Evolutionary conservation across 345 rosid species (phyloP).

Genomic region (Camelina laxa): DNA sequence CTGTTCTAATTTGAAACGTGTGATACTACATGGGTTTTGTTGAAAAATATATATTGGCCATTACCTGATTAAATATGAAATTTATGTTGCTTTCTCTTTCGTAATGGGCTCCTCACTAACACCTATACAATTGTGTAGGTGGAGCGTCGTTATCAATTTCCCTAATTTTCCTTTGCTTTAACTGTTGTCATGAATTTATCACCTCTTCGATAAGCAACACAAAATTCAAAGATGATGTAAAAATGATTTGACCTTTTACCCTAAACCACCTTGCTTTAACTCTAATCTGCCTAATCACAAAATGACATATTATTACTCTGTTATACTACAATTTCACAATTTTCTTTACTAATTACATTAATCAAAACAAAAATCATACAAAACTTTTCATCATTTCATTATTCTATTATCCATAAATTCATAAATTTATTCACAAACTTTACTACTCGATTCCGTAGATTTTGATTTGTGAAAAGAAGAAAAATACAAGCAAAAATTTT

Average conservation of each 20-base stretch:
- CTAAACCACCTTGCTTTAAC: background rate
- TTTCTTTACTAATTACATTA: background rate
- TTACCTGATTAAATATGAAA: background rate
- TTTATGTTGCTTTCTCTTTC: slow-evolving; percentile 14
- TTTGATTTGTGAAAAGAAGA: background rate
- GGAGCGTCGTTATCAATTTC: slow-evolving; percentile 32
- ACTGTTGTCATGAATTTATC: slow-evolving; percentile 10
- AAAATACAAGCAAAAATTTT: background rate
- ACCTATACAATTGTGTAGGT: slow-evolving; percentile 10
- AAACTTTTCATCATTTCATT: background rate
- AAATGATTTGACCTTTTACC: slow-evolving; percentile 4
- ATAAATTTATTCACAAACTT: background rate
- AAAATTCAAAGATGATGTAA: slow-evolving; percentile 25
- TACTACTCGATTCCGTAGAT: background rate
- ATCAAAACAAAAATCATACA: background rate
- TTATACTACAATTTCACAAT: background rate
- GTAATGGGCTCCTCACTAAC: slow-evolving; percentile 26
- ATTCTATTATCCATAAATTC: background rate
- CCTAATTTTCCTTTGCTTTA: slow-evolving; percentile 21
- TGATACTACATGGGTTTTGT: background rate
- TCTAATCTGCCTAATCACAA: background rate
- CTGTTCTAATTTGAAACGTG: too few species aligned
- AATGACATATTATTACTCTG: background rate
- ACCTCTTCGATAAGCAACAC: slow-evolving; percentile 22
- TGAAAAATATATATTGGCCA: background rate